phyloP scores from a whole-genome alignment of 1,139 yeast species.

The Geotrichum fermentans region DNA sequence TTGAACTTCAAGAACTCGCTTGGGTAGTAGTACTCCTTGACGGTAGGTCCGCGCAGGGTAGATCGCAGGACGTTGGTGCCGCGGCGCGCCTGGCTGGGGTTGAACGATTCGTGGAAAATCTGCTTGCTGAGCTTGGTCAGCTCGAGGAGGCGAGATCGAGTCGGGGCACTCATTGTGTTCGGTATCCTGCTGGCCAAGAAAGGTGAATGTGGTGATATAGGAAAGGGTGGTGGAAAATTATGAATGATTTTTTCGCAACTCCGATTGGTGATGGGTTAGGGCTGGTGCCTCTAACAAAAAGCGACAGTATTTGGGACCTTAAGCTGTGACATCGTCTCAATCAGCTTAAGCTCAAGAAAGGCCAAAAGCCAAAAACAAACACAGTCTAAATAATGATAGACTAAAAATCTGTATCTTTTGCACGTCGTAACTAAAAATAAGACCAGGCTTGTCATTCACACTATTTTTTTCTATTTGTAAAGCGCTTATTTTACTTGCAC shows the following conservation, averaged over 20 bases:
- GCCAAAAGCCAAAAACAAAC: too few relatives aligned
- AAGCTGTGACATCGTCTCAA: too few relatives aligned
- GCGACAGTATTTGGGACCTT: too few relatives aligned
- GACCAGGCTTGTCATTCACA: too few relatives aligned
- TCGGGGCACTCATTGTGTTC: constrained; percentile 10
- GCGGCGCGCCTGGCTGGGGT: constrained; percentile 66
- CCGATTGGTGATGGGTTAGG: neutral
- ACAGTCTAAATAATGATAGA: too few relatives aligned
- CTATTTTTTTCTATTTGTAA: too few relatives aligned
- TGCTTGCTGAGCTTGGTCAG: constrained; percentile 54
- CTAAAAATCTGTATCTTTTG: too few relatives aligned
- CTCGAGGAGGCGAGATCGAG: constrained; percentile 47
- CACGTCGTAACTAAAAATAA: too few relatives aligned
- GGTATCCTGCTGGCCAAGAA: too few relatives aligned
- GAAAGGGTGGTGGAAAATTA: neutral
- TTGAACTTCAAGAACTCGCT: constrained; percentile 57
- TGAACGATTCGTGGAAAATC: constrained; percentile 59
- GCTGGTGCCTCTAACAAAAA: too few relatives aligned
- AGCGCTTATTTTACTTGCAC: too few relatives aligned
- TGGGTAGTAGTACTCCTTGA: constrained; percentile 71
- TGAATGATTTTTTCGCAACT: neutral
- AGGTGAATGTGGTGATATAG: neutral
- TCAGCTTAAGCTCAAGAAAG: too few relatives aligned
- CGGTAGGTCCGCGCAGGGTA: constrained; percentile 69
- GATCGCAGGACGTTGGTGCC: constrained; percentile 72